Percentiles rank a stretch among this genome's conserved stretches.
Conservation (phyloP, 176 grass and related monocot species). For the Pharus latifolius region DNA sequence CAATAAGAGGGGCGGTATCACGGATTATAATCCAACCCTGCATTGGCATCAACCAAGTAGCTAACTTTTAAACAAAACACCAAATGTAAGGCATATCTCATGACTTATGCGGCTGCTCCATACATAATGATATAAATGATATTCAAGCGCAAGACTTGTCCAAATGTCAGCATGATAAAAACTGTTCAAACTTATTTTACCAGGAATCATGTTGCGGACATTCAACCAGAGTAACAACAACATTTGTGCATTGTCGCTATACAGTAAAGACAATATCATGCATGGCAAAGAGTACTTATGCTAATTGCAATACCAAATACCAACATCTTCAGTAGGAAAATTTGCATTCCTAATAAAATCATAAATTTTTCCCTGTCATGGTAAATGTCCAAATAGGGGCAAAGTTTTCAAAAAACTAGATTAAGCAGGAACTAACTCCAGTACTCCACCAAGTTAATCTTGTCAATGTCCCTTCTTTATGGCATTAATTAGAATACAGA, state of each 20-base stretch:
- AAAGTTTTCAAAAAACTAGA: background rate
- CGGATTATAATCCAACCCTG: slow-evolving; percentile 92
- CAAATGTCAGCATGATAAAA: background rate
- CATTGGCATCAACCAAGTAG: slow-evolving; percentile 15
- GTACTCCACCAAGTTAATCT: background rate
- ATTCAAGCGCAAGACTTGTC: background rate
- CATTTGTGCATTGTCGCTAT: background rate
- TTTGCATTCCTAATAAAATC: background rate
- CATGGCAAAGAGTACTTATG: background rate
- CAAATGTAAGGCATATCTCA: background rate
- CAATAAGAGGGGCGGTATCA: slow-evolving; percentile 60
- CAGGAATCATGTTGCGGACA: too few relatives aligned
- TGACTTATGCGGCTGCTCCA: background rate
- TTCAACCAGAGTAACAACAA: background rate
- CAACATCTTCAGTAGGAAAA: background rate
- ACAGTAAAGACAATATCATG: background rate
- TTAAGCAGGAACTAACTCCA: background rate
- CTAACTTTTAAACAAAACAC: background rate
- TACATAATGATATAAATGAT: background rate
- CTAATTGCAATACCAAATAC: background rate
- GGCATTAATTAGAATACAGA: background rate
- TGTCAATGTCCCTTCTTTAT: background rate
- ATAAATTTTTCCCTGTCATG: background rate
- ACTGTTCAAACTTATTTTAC: background rate
- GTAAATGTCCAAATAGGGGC: background rate